These are phyloP conservation scores for Coriolopsis trogii DNA, from an alignment of 1,284 basidiomycete genomes.

Conservation along the genomic window DNA sequence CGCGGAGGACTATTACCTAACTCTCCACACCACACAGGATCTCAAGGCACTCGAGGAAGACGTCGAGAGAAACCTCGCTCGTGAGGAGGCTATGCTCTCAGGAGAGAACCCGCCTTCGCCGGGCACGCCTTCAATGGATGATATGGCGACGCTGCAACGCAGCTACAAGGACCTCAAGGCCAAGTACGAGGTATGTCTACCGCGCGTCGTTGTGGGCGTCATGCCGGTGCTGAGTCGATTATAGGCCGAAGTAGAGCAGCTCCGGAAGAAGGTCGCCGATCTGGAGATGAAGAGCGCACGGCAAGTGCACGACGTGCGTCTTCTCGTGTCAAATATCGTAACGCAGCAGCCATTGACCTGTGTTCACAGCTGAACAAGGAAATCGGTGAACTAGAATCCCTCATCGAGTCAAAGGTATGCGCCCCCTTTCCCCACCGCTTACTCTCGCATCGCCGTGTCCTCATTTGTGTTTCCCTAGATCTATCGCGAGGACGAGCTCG, in stretches of 20 bases:
- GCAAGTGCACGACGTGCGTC: conserved; percentile 68
- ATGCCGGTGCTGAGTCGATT: not conserved
- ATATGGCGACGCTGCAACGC: conserved; percentile 43
- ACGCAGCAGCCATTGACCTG: not conserved
- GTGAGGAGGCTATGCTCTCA: conserved; percentile 50
- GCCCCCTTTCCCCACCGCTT: not conserved
- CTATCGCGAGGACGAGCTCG: conserved; percentile 92
- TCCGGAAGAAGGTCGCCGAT: conserved; percentile 69
- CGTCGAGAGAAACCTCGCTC: conserved; percentile 63
- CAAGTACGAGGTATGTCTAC: conserved; percentile 53
- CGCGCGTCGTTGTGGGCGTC: not conserved
- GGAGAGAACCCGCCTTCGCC: conserved; percentile 30
- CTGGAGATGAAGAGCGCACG: conserved; percentile 74
- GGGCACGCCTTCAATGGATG: conserved; percentile 29
- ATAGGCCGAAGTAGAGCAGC: conserved; percentile 67
- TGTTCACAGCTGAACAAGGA: conserved; percentile 81
- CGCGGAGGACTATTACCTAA: not conserved
- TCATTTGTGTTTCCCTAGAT: too few species aligned
- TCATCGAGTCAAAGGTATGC: conserved; percentile 86
- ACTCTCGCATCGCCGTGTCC: not conserved
- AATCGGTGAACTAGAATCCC: conserved; percentile 84
- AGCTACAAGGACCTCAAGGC: conserved; percentile 51
- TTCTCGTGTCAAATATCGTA: not conserved
- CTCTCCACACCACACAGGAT: conserved; percentile 60
- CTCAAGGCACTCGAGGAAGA: conserved; percentile 75